Conservation (phyloP, 208 protist species). For the Baffinella frigidus region DNA sequence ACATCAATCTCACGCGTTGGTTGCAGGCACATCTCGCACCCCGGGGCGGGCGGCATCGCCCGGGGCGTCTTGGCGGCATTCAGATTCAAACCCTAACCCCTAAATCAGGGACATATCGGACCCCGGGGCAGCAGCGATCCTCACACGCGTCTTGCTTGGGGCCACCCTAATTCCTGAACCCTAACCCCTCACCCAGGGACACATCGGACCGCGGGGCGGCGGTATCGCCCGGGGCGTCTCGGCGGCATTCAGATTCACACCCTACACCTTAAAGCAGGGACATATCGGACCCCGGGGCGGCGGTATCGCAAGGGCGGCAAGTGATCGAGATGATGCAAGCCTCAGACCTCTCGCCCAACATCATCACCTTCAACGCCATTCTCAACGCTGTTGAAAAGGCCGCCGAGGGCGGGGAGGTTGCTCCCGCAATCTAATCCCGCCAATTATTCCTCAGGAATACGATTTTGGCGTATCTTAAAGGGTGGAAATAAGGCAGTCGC, state of each 20-base stretch:
- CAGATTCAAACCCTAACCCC: too few relatives aligned
- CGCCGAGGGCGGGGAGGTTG: too few relatives aligned
- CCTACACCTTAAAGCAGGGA: too few relatives aligned
- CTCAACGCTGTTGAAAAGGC: too few relatives aligned
- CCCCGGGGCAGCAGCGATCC: neutral
- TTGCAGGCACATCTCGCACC: neutral
- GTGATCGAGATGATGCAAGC: neutral
- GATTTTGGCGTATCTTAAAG: too few relatives aligned
- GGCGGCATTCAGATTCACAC: too few relatives aligned
- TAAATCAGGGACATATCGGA: neutral
- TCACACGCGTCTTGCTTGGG: neutral
- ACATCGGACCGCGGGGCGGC: neutral
- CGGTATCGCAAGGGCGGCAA: conserved; percentile 1
- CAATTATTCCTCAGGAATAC: too few relatives aligned
- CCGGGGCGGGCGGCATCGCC: neutral
- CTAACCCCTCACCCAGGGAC: neutral
- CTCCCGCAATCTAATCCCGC: too few relatives aligned
- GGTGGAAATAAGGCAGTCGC: too few relatives aligned
- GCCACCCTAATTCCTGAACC: neutral
- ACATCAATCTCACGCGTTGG: too few relatives aligned
- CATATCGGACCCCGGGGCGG: neutral
- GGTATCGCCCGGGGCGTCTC: neutral
- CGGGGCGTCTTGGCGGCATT: neutral
- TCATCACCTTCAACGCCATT: too few relatives aligned
- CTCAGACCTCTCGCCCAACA: neutral